A percentile compares a stretch with the other conserved stretches of the same genome.
These are phyloP conservation scores for Pythium myriotylum DNA, from an alignment of 352 stramenopile genomes.

Conservation along the genomic window DNA sequence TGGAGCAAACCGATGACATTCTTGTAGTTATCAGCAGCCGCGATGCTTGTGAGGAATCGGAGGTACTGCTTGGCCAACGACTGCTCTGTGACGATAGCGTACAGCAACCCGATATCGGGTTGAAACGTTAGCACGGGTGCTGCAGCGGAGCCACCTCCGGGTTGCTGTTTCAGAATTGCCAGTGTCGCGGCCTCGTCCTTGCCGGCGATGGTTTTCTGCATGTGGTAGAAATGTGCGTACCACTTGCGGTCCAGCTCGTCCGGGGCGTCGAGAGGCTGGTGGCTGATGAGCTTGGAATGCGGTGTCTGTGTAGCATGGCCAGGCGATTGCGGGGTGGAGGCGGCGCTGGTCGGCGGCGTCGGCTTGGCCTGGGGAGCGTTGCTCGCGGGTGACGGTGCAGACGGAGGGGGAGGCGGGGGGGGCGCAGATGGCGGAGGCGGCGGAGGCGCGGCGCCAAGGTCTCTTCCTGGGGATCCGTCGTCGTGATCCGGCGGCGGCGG, in stretches of 20 bases:
- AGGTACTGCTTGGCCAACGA: conserved; percentile 75
- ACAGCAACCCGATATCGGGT: conserved; percentile 77
- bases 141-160: conserved; percentile 28
- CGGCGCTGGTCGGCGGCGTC: conserved; percentile 4
- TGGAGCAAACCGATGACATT: conserved; percentile 77
- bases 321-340: conserved; percentile 36
- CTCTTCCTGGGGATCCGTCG: conserved; percentile 17
- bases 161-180: conserved; percentile 62
- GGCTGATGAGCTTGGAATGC: conserved; percentile 73
- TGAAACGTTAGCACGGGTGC: conserved; percentile 63
- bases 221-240: conserved; percentile 86
- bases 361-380: conserved; percentile 20
- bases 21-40: conserved; percentile 66
- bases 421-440: conserved; percentile 47
- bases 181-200: conserved; percentile 65
- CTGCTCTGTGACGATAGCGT: conserved; percentile 75
- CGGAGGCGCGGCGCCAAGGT: conserved; percentile 20
- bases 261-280: conserved; percentile 66
- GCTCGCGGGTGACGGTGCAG: conserved; percentile 12
- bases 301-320: conserved; percentile 37
- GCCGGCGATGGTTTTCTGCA: conserved; percentile 79
- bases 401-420: conserved; percentile 29
- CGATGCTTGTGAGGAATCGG: conserved; percentile 67
- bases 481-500: conserved; percentile 27
- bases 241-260: conserved; percentile 87